phyloP scores from a whole-genome alignment of 169 alveolate species.

The Neospora caninum region DNA sequence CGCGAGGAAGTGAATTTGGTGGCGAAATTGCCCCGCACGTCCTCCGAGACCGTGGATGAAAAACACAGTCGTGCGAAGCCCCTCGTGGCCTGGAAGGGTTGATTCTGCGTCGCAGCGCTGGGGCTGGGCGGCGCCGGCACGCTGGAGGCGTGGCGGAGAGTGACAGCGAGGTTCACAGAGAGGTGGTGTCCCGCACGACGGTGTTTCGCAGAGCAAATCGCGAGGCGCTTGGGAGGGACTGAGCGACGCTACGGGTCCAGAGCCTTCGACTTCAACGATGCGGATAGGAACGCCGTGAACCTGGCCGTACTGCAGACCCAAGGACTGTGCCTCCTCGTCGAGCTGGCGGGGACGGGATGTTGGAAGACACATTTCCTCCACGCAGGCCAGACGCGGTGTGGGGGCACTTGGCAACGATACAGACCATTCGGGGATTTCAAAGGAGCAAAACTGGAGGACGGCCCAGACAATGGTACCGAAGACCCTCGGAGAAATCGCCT shows the following conservation, averaged over 20 bases:
- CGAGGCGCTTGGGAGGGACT: not conserved
- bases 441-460: too few species aligned
- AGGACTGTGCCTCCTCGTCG: not conserved
- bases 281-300: not conserved
- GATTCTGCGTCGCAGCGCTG: too few species aligned
- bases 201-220: not conserved
- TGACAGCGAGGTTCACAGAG: not conserved
- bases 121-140: too few species aligned
- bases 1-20: conserved; percentile 33
- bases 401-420: not conserved
- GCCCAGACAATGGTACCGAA: too few species aligned
- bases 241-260: not conserved
- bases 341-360: not conserved
- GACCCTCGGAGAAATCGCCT: too few species aligned
- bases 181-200: not conserved
- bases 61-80: conserved; percentile 6
- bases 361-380: not conserved
- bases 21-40: conserved; percentile 54
- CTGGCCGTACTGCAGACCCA: not conserved
- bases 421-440: not conserved
- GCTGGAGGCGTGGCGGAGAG: too few species aligned
- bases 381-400: not conserved
- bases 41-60: conserved; percentile 54
- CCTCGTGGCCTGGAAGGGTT: not conserved
- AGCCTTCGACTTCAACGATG: not conserved